phyloP scores from a whole-genome alignment of 2,329 filamentous ascomycete genomes.

The Helotiales sp. region DNA sequence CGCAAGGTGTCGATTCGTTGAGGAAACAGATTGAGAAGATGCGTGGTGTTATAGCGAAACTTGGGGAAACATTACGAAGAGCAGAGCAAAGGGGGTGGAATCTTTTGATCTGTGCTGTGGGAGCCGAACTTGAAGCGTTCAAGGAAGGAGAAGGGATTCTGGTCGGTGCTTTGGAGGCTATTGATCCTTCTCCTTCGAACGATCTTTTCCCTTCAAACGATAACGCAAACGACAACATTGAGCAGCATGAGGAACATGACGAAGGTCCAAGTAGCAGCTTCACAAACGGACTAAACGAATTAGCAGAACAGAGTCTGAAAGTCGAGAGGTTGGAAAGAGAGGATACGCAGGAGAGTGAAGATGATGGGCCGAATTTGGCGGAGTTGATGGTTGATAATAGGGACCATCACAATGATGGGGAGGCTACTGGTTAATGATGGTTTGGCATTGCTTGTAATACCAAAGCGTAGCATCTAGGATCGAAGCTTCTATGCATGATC shows the following conservation, averaged over 20 bases:
- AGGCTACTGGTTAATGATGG: constrained; percentile 9
- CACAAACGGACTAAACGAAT: constrained; percentile 9
- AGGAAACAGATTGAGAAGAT: constrained; percentile 54
- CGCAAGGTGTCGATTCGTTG: constrained; percentile 42
- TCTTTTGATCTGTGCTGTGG: constrained; percentile 71
- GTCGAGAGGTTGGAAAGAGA: constrained; percentile 13
- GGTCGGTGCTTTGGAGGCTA: constrained; percentile 35
- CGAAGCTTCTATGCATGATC: too few relatives aligned
- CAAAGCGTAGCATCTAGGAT: too few relatives aligned
- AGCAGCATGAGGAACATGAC: not conserved
- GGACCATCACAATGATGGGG: constrained; percentile 1
- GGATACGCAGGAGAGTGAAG: constrained; percentile 24
- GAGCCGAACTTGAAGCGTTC: constrained; percentile 71
- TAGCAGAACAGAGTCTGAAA: constrained; percentile 5
- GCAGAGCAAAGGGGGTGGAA: constrained; percentile 70
- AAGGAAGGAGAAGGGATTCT: constrained; percentile 59
- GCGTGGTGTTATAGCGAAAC: constrained; percentile 51
- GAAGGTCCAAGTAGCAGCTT: constrained; percentile 5
- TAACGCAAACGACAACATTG: not conserved
- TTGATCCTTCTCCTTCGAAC: too few relatives aligned
- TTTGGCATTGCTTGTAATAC: constrained; percentile 14
- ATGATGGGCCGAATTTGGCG: constrained; percentile 30
- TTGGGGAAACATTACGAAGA: constrained; percentile 54
- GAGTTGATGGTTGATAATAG: constrained; percentile 29
- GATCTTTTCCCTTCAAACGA: too few relatives aligned